phyloP scores from a whole-genome alignment of 169 alveolate genomes.

The Plasmodium vivax region DNA sequence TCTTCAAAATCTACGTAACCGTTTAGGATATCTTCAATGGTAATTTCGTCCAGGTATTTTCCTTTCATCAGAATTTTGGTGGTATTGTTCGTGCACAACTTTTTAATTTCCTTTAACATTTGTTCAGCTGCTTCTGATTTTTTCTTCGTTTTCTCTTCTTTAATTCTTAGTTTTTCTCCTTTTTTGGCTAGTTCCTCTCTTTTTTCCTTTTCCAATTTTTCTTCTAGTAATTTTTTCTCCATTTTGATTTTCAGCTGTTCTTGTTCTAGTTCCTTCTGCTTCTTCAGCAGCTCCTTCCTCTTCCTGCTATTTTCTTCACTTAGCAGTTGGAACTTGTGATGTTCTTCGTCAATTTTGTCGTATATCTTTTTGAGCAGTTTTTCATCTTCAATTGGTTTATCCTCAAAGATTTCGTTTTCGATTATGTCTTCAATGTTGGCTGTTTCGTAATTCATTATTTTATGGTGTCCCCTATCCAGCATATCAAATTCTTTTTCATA shows the following conservation, averaged over 20 bases:
- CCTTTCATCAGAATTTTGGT: conserved; percentile 88
- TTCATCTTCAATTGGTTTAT: conserved; percentile 73
- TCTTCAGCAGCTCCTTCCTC: conserved; percentile 82
- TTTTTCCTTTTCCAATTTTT: conserved; percentile 84
- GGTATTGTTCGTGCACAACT: conserved; percentile 83
- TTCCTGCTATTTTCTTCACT: conserved; percentile 80
- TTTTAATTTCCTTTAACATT: conserved; percentile 82
- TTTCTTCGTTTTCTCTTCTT: conserved; percentile 78
- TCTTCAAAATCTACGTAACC: conserved; percentile 91
- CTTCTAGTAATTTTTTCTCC: conserved; percentile 86
- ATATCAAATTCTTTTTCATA: conserved; percentile 69
- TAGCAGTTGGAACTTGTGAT: conserved; percentile 49
- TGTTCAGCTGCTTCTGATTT: conserved; percentile 81
- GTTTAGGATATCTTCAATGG: conserved; percentile 88
- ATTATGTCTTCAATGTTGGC: conserved; percentile 54
- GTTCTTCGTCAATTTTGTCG: conserved; percentile 73
- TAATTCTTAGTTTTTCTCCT: conserved; percentile 80
- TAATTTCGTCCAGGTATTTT: conserved; percentile 88
- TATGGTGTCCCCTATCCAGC: conserved; percentile 58
- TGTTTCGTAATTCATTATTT: conserved; percentile 21
- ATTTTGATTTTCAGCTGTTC: conserved; percentile 86
- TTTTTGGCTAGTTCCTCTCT: conserved; percentile 86
- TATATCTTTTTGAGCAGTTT: conserved; percentile 45
- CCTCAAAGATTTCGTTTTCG: conserved; percentile 61
- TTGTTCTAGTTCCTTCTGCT: conserved; percentile 87